Evolutionary conservation across 768 basidiomycete genomes (phyloP).

Genomic region (Lentinus brumalis): DNA sequence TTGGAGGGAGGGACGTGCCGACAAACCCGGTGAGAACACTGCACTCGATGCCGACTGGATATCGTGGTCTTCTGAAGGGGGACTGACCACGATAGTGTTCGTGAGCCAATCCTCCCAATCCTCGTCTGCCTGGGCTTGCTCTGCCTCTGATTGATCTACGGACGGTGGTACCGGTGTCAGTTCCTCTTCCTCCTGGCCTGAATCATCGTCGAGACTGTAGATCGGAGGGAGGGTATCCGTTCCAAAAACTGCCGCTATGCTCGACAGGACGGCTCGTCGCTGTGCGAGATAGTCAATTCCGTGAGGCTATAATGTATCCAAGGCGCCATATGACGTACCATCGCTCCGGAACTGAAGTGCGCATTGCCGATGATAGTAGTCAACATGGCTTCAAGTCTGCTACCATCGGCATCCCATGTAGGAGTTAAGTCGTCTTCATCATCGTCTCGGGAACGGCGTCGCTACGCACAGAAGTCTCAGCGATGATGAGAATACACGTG

Average conservation of each 20-base stretch:
- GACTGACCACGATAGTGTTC: background rate
- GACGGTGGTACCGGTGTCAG: background rate
- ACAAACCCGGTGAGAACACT: background rate
- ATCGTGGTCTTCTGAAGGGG: background rate
- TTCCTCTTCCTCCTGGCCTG: background rate
- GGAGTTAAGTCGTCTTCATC: background rate
- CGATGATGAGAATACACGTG: background rate
- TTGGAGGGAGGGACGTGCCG: background rate
- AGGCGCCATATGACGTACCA: background rate
- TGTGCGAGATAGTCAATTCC: background rate
- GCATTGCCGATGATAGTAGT: background rate
- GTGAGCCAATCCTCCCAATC: background rate
- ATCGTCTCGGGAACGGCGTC: background rate
- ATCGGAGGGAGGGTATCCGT: background rate
- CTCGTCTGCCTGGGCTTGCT: background rate
- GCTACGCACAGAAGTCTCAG: background rate
- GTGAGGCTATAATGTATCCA: background rate
- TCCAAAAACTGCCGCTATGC: background rate
- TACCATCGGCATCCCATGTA: background rate
- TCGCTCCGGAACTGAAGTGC: background rate
- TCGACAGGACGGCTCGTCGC: conserved; percentile 1
- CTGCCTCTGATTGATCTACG: background rate
- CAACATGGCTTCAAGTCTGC: background rate
- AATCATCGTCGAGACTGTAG: background rate
- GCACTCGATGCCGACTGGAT: background rate